Evolutionary conservation across 371 early-diverging fungal genomes (phyloP).

Genomic region (Syncephalastrum sp.): DNA sequence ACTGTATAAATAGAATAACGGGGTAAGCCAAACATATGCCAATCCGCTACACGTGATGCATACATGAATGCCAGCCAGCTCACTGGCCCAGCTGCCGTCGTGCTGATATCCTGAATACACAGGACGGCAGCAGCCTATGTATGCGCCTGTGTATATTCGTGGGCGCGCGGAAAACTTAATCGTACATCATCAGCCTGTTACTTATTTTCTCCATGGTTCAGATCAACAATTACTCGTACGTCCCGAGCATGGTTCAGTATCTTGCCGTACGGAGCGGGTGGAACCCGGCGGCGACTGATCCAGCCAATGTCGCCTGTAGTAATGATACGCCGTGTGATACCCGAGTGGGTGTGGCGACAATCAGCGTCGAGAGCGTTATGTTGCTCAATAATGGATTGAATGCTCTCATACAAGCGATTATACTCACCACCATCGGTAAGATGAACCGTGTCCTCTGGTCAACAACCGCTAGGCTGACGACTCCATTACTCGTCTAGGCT

Average conservation of each 20-base stretch:
- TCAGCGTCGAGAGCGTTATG: constrained; percentile 17
- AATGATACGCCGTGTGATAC: constrained; percentile 4
- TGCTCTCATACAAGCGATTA: constrained; percentile 18
- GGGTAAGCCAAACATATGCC: constrained; percentile 10
- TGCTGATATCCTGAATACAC: no score
- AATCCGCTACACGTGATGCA: no score
- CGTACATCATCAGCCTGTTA: background rate
- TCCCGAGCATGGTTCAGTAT: constrained; percentile 24
- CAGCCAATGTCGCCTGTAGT: constrained; percentile 5
- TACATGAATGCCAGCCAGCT: no score
- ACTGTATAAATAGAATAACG: constrained; percentile 19
- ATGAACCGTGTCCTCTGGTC: no score
- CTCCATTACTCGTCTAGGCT: constrained; percentile 1
- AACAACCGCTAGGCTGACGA: background rate
- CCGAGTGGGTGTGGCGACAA: constrained; percentile 2
- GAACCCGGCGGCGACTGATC: constrained; percentile 11
- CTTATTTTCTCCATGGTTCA: background rate
- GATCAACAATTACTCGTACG: constrained; percentile 28
- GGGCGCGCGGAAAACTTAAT: background rate
- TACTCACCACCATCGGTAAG: constrained; percentile 24
- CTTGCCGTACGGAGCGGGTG: constrained; percentile 13
- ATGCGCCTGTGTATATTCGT: no score
- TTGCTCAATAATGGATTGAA: constrained; percentile 15
- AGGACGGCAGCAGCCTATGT: no score
- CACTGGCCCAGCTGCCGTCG: no score